These are phyloP conservation scores for Russula virescens DNA, from an alignment of 768 basidiomycete species.

Conservation along the genomic window DNA sequence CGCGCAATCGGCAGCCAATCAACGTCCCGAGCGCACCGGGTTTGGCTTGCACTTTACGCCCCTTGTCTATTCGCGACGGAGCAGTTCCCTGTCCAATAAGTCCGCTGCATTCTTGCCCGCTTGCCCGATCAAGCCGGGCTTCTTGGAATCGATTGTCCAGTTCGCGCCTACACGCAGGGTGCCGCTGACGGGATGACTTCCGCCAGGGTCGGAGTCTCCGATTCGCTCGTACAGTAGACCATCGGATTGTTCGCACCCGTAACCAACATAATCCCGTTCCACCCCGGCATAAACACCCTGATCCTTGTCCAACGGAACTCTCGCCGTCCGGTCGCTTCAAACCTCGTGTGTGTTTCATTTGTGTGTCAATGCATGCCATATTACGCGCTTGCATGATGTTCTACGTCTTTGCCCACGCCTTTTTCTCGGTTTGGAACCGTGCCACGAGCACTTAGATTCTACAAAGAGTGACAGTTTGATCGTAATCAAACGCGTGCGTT, in stretches of 20 bases:
- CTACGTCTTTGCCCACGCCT: background rate
- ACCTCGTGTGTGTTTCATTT: background rate
- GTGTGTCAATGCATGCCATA: background rate
- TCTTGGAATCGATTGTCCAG: slow-evolving; percentile 1
- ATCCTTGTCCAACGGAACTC: slow-evolving; percentile 9
- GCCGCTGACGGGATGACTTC: background rate
- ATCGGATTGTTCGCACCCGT: background rate
- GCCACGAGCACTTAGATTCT: background rate
- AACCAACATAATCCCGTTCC: background rate
- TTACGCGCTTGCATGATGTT: background rate
- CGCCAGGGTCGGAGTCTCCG: background rate
- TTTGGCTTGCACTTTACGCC: slow-evolving; percentile 3
- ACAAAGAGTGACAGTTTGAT: background rate
- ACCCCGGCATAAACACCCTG: background rate
- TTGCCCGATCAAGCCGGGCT: slow-evolving; percentile 6
- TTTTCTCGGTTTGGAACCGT: slow-evolving; percentile 2
- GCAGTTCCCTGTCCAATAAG: background rate
- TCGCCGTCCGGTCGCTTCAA: background rate
- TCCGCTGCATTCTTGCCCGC: background rate
- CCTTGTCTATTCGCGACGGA: slow-evolving; percentile 4
- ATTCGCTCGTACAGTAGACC: background rate
- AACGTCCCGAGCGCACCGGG: background rate
- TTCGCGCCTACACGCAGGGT: background rate
- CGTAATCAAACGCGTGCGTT: too few relatives aligned
- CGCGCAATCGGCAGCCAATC: slow-evolving; percentile 1